Conservation (phyloP, 2,329 filamentous ascomycete genomes). For the Fusarium poae region DNA sequence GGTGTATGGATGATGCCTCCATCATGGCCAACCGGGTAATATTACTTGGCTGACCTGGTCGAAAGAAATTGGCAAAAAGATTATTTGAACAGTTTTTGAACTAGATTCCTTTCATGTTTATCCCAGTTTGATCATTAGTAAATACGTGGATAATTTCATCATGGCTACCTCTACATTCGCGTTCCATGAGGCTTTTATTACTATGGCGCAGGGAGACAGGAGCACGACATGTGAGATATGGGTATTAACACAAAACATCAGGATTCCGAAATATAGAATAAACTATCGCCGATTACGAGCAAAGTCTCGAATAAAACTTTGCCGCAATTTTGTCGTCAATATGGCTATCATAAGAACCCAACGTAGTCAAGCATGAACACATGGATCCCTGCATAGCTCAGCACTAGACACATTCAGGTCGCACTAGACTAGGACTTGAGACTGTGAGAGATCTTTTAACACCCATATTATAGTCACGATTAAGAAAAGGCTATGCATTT, state of each 20-base stretch:
- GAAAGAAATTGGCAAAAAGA: neutral
- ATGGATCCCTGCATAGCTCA: neutral
- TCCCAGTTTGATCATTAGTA: neutral
- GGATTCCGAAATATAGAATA: neutral
- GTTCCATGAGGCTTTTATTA: conserved; percentile 4
- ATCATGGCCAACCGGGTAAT: conserved; percentile 17
- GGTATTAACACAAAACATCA: neutral
- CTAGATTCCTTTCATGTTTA: neutral
- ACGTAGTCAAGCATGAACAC: neutral
- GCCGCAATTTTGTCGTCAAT: neutral
- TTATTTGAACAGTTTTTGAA: too few relatives aligned
- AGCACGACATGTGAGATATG: neutral
- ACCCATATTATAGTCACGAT: neutral
- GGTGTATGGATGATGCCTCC: neutral
- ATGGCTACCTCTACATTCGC: conserved; percentile 7
- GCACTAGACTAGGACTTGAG: neutral
- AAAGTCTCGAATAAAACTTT: neutral
- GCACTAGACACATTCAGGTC: neutral
- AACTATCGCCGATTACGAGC: neutral
- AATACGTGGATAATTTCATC: conserved; percentile 2
- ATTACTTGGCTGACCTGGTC: neutral
- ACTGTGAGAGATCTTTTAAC: neutral
- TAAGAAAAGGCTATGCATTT: neutral
- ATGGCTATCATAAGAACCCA: neutral
- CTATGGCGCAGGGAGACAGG: neutral